Percentiles rank a stretch among this genome's conserved stretches.
These are phyloP conservation scores for Colletotrichum godetiae DNA, from an alignment of 2,329 filamentous ascomycete species.

Conservation along the genomic window DNA sequence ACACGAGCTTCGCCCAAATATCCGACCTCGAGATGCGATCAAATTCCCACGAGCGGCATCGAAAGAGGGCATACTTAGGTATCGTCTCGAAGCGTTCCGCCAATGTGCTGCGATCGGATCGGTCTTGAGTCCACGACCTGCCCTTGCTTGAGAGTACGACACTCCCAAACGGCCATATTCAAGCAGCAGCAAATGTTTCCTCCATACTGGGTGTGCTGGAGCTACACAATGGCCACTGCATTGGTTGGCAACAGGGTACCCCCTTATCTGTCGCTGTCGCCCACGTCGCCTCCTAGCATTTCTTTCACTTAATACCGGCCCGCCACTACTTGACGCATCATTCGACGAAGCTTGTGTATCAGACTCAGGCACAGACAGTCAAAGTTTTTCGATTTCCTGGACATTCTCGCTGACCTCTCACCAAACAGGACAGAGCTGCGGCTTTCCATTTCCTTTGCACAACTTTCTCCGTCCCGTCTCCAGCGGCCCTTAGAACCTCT, in stretches of 20 bases:
- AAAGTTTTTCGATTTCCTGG: conserved; percentile 27
- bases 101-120: neutral
- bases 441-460: conserved; percentile 17
- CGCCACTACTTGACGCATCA: conserved; percentile 32
- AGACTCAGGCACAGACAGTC: conserved; percentile 36
- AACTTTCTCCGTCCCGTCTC: conserved; percentile 30
- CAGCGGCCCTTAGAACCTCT: conserved; percentile 7
- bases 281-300: neutral
- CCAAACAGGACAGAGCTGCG: conserved; percentile 11
- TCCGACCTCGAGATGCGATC: neutral
- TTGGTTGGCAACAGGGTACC: conserved; percentile 18
- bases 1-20: conserved; percentile 18
- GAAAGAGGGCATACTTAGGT: neutral
- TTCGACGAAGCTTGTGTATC: conserved; percentile 35
- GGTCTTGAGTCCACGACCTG: neutral
- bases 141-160: neutral
- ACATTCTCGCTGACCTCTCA: conserved; percentile 18
- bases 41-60: neutral
- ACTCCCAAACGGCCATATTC: neutral
- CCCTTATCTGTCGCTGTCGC: neutral
- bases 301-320: conserved; percentile 17
- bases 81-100: neutral
- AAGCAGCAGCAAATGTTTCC: neutral
- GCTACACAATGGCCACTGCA: conserved; percentile 12
- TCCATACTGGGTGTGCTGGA: neutral